Base-by-base conservation (phyloP, 2,329 filamentous ascomycete species). In the Magnaporthiopsis incrustans region DNA sequence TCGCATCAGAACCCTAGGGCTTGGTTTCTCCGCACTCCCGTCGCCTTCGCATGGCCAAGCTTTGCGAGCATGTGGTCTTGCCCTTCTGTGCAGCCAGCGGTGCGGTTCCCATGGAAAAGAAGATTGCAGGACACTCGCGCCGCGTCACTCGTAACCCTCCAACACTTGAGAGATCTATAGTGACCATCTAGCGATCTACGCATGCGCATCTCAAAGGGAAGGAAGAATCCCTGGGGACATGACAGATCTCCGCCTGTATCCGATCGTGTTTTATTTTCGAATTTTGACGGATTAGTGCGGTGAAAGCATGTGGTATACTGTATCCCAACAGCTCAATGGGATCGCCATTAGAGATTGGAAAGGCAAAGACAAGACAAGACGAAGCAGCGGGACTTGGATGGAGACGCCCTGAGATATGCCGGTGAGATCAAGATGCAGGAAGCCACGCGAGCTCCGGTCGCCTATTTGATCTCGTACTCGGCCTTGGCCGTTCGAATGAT, bases 401-500 rank as follows among this genome's bases (percentile, higher is more conserved):
- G 25, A 59, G 50, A 58, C 53, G 30, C 18, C 14, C 26, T 64
- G 27, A 14, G 50, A 61, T 18, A 61, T 60, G 26, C 32, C 30
- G 38, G n/a, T 32, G 59, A 59, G 58, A 18, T 35, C 22, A 61
- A 53, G n/a, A 22, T 59, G 15, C 38, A 18, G 10, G 3, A 18
- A 44, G 38, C 12, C 38, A 44, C 38, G 2, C 3, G 38, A 6
- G 15, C 15, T 38, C 57, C 56, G 64, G 18, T 22, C 44, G 3
- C 44, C 59, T 64, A 58, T 57, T 62, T 57, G 25, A 67, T 68
- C 25, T 63, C 64, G 62, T 68, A 68, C 26, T 69, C 66, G 22
- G 63, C 60, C 30, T 70, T 71, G 1, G 71, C 70, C 56, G 73
- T 71, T 33, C 78, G 74, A 35, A 80, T 75, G 10, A 79, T 76